Evolutionary conservation across 768 basidiomycete genomes (phyloP).

Genomic region (Mycena haematopus): DNA sequence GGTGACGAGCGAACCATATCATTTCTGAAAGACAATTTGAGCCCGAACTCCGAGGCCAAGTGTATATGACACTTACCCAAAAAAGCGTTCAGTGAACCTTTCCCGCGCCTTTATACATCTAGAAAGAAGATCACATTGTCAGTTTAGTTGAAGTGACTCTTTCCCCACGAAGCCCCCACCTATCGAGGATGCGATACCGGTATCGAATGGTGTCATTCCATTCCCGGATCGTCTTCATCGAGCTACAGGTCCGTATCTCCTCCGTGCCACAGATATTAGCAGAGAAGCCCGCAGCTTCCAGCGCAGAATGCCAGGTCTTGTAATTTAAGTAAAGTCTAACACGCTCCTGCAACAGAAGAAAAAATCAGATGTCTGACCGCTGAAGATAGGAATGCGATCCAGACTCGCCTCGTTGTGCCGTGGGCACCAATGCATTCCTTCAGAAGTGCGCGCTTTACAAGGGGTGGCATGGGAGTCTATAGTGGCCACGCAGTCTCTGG

Average conservation of each 20-base stretch:
- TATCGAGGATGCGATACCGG: slow-evolving; percentile 40
- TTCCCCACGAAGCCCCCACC: slow-evolving; percentile 25
- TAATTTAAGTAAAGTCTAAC: slow-evolving; percentile 43
- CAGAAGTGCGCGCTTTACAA: background rate
- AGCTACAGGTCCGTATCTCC: slow-evolving; percentile 36
- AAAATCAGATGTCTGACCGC: background rate
- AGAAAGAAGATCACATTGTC: background rate
- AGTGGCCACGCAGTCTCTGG: slow-evolving; percentile 2
- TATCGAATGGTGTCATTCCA: slow-evolving; percentile 38
- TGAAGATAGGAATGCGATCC: too few relatives aligned
- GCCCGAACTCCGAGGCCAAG: background rate
- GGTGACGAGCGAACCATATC: slow-evolving; percentile 13
- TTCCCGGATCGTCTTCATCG: slow-evolving; percentile 36
- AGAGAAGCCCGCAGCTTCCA: slow-evolving; percentile 33
- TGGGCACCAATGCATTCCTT: slow-evolving; percentile 32
- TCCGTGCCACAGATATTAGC: slow-evolving; percentile 29
- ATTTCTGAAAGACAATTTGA: background rate
- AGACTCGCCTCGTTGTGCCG: slow-evolving; percentile 38
- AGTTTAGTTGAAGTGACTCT: background rate
- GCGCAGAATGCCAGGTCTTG: slow-evolving; percentile 39
- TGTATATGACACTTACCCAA: slow-evolving; percentile 39
- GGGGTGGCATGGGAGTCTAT: slow-evolving; percentile 1
- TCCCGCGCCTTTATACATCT: slow-evolving; percentile 46
- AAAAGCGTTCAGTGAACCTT: slow-evolving; percentile 46
- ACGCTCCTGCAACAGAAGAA: slow-evolving; percentile 34